Evolutionary conservation across 1,284 basidiomycete genomes (phyloP).

Genomic region (Ceratobasidium sp.): DNA sequence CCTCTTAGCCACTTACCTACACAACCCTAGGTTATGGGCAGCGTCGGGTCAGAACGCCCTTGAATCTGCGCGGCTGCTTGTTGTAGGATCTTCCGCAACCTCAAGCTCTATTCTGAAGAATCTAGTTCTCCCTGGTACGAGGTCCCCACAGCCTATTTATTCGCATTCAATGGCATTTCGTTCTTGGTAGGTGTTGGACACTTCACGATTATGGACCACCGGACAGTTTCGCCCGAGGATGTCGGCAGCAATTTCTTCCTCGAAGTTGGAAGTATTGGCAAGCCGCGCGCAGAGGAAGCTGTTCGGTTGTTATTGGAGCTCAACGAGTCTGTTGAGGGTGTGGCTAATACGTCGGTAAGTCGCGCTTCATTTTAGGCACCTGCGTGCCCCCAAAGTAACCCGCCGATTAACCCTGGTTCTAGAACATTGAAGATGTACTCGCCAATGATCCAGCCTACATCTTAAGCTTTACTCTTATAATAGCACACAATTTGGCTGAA

Average conservation of each 20-base stretch:
- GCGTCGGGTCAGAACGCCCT: conserved; percentile 92
- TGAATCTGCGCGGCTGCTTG: conserved; percentile 83
- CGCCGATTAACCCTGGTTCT: background rate
- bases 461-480: conserved; percentile 77
- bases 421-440: conserved; percentile 69
- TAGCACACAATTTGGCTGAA: conserved; percentile 81
- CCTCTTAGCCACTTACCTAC: conserved; percentile 5
- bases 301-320: conserved; percentile 84
- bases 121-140: conserved; percentile 84
- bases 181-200: conserved; percentile 73
- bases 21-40: conserved; percentile 83
- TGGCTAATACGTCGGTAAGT: conserved; percentile 68
- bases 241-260: conserved; percentile 98
- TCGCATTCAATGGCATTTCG: background rate
- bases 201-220: conserved; percentile 86
- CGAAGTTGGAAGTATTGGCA: conserved; percentile 77
- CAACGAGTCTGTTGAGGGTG: conserved; percentile 85
- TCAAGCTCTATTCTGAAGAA: conserved; percentile 92
- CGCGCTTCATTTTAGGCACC: background rate
- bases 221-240: conserved; percentile 73
- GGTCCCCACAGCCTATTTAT: background rate
- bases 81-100: conserved; percentile 83
- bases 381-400: background rate
- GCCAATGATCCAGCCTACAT: conserved; percentile 64
- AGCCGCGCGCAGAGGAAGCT: conserved; percentile 81